Base-by-base conservation (phyloP, 2,329 filamentous ascomycete genomes). In the Colletotrichum echinochloae region DNA sequence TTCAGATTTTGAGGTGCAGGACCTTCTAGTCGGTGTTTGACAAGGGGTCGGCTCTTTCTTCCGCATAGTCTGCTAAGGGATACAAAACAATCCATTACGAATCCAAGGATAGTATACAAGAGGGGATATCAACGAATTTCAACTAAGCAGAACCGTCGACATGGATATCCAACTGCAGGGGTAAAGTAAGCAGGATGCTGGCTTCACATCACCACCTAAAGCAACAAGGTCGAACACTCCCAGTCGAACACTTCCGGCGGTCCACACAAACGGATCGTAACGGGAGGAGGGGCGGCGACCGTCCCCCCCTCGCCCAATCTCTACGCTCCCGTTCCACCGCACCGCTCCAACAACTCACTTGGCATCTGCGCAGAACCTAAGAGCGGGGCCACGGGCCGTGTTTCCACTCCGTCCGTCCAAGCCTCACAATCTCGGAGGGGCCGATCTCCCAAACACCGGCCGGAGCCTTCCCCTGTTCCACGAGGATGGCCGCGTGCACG, bases 381-480 rank as follows among this genome's bases (percentile, higher is more conserved):
- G 68, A 71, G n/a, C 69, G 69, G 33, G 65, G 69, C 69, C 69
- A 71, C 14, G 68, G 35, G 55, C 80, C 72, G 75, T 80, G 66
- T 73, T 81, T 82, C 85, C 83, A 88, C 80, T 89, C 89, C 26
- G 84, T 86, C 75, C 86, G 85, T n/a, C 91, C 92, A 71, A 93
- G 78, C 74, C 83, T 85, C n/a, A 93, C 79, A 75, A 94, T 91
- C 70, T 94, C 92, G 26, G 76, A 77, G 74, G 85, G 81, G 46
- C 86, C 85, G 37, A 94, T 28, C 12, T 89, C 75, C 91, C 91
- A 93, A 71, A 79, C 88, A 83, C 85, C 89, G 79, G 77, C 84
- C 65, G 84, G 86, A n/a, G 86, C 87, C 80, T 87, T 88, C 68
- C 88, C 88, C 79, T 88, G 84, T 71, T 84, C 83, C 0, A 88